Evolutionary conservation across 2,329 filamentous ascomycete species (phyloP).

Genomic region (Decorospora gaudefroyi): DNA sequence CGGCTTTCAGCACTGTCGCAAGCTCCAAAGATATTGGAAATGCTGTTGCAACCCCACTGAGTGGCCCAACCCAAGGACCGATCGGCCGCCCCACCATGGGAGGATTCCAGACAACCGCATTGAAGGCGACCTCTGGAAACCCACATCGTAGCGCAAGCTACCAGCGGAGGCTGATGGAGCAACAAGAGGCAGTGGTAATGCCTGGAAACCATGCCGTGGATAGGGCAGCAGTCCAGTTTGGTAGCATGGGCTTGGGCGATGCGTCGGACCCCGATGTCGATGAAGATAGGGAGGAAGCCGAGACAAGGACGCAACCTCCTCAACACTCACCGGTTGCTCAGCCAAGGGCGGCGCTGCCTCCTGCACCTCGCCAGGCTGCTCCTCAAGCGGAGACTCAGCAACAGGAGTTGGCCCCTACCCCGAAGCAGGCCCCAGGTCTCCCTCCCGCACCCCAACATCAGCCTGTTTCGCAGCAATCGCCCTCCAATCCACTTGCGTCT

Average conservation of each 20-base stretch:
- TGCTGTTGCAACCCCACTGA: slow-evolving; percentile 64
- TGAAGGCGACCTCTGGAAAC: slow-evolving; percentile 70
- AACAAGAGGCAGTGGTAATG: slow-evolving; percentile 98
- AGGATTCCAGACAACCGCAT: slow-evolving; percentile 77
- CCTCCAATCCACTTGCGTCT: slow-evolving; percentile 54
- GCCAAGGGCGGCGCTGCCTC: slow-evolving; percentile 84
- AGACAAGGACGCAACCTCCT: slow-evolving; percentile 90
- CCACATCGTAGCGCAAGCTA: slow-evolving; percentile 73
- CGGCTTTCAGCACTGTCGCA: slow-evolving; percentile 84
- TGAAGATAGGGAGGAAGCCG: slow-evolving; percentile 90
- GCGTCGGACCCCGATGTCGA: slow-evolving; percentile 78
- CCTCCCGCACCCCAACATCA: slow-evolving; percentile 63
- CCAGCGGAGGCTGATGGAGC: slow-evolving; percentile 85
- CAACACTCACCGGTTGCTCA: slow-evolving; percentile 87
- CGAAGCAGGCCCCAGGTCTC: slow-evolving; percentile 65
- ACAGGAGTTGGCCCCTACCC: slow-evolving; percentile 53
- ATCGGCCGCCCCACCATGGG: slow-evolving; percentile 66
- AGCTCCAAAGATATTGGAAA: slow-evolving; percentile 77
- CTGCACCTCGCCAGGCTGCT: slow-evolving; percentile 58
- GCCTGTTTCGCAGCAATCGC: slow-evolving; percentile 49
- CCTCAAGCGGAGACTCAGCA: slow-evolving; percentile 48
- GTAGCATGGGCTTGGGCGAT: slow-evolving; percentile 84
- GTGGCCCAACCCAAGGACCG: slow-evolving; percentile 56
- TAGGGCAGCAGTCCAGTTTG: slow-evolving; percentile 91
- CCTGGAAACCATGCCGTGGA: slow-evolving; percentile 95